phyloP scores from a whole-genome alignment of 176 grass and related monocot genomes.

The Cocos nucifera region DNA sequence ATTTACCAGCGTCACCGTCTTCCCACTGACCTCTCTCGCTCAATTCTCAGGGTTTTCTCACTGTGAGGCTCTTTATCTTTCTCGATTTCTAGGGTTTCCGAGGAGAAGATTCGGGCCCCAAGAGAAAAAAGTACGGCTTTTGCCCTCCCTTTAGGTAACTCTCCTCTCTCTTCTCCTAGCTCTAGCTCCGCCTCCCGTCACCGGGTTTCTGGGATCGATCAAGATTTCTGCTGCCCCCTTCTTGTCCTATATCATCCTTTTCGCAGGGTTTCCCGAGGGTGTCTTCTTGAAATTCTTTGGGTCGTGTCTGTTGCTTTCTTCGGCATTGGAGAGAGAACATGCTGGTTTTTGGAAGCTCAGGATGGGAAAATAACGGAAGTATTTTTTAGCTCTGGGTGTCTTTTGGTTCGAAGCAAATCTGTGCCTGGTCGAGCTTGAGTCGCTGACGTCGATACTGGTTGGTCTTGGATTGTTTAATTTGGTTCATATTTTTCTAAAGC shows the following conservation, averaged over 20 bases:
- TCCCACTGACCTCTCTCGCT: background rate
- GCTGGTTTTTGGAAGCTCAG: no score
- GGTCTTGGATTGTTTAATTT: background rate
- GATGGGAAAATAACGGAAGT: no score
- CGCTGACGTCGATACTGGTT: background rate
- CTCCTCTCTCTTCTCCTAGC: no score
- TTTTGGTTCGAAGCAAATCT: background rate
- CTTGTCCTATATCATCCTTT: background rate
- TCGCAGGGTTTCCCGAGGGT: background rate
- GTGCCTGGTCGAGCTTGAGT: background rate
- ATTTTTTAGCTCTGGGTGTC: no score
- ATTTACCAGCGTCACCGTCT: slow-evolving; percentile 35
- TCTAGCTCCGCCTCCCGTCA: no score
- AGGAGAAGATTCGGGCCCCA: background rate
- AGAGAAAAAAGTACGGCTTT: no score
- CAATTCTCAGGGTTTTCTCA: slow-evolving; percentile 8
- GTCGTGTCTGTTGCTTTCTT: background rate
- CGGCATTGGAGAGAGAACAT: no score
- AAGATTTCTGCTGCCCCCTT: no score
- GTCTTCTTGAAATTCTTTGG: background rate
- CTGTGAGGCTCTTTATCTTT: slow-evolving; percentile 3
- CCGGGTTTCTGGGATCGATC: no score
- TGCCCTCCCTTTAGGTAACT: no score
- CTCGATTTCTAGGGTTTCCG: slow-evolving; percentile 7
- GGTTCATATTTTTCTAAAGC: background rate